Base-by-base conservation (phyloP, 768 basidiomycete species). In the Mycena olivaceomarginata region DNA sequence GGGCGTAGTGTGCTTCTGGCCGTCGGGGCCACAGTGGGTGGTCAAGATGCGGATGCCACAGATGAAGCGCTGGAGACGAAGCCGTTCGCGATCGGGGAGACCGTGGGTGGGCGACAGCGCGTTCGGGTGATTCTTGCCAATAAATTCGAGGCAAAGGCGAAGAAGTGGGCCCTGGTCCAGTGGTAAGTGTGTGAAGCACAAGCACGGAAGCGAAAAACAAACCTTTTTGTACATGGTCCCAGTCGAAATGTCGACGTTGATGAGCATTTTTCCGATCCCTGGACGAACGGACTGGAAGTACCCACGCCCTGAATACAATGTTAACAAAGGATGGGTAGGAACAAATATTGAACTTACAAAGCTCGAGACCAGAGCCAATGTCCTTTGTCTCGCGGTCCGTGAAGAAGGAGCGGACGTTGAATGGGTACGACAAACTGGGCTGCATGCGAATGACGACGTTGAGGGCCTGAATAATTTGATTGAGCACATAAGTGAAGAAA, bases 151-250 rank as follows among this genome's bases (percentile, higher is more conserved):
- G 70, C 89, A 89, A 1, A 92, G 82, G 18, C 84, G 31, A 31
- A 31, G 31, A 31, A 31, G 31, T 31, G 31, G 31, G 31, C 31
- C 31, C 31, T 31, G 31, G 82, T 13, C 45, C 5, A 25, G 41
- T 45, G n/a, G 64, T 65, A 22, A 31, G n/a, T 20, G 20, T 60
- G 5, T 15, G 22, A 31, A 46, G 5, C 8, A 2, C 5, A 22
- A 22, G 4, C 5, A 12, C 13, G 6, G 7, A 22, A 41, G 31
- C 31, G 31, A 31, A 31, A 31, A 31, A 31, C 31, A 13, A 22
- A 39, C 92, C 0, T 86, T 81, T 78, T 91, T 92, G 82, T 93
- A 96, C 93, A 96, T 94, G 39, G 82, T 90, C 89, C 93, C 92
- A 0, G 92, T 92, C 15, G 88, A 89, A 72, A 93, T 93, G 74